phyloP scores from a whole-genome alignment of 2,329 filamentous ascomycete genomes.

The Elsinoe arachidis region DNA sequence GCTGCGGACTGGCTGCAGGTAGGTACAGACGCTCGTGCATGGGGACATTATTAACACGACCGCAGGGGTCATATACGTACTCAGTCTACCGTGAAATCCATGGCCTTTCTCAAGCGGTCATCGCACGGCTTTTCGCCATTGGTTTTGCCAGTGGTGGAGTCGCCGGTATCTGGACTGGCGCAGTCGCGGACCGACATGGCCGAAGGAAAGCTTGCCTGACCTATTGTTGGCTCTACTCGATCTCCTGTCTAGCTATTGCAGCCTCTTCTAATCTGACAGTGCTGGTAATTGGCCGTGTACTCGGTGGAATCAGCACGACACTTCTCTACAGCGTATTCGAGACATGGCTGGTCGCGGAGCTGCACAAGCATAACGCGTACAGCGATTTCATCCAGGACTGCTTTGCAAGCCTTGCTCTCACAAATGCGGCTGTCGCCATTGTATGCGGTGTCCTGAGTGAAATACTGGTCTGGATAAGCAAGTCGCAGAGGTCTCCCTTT shows the following conservation, averaged over 20 bases:
- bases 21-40: conserved; percentile 8
- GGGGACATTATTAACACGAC: not conserved
- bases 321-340: conserved; percentile 53
- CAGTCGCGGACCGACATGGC: conserved; percentile 43
- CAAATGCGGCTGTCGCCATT: conserved; percentile 52
- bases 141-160: conserved; percentile 43
- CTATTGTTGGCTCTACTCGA: conserved; percentile 47
- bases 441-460: conserved; percentile 45
- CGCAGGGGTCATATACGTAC: conserved; percentile 40
- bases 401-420: conserved; percentile 44
- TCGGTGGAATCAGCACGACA: conserved; percentile 49
- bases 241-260: conserved; percentile 46
- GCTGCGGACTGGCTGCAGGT: conserved; percentile 43
- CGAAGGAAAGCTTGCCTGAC: conserved; percentile 45
- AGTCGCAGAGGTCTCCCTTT: conserved; percentile 45
- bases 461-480: conserved; percentile 39
- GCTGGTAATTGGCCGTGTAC: conserved; percentile 45
- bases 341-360: conserved; percentile 54
- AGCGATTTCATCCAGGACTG: conserved; percentile 41
- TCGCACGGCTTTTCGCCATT: conserved; percentile 39
- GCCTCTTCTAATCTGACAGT: conserved; percentile 35
- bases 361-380: conserved; percentile 36
- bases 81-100: conserved; percentile 46
- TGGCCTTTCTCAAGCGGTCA: conserved; percentile 35
- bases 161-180: conserved; percentile 42